These are phyloP conservation scores for Podila verticillata DNA, from an alignment of 192 early-diverging fungal species.

Conservation along the genomic window DNA sequence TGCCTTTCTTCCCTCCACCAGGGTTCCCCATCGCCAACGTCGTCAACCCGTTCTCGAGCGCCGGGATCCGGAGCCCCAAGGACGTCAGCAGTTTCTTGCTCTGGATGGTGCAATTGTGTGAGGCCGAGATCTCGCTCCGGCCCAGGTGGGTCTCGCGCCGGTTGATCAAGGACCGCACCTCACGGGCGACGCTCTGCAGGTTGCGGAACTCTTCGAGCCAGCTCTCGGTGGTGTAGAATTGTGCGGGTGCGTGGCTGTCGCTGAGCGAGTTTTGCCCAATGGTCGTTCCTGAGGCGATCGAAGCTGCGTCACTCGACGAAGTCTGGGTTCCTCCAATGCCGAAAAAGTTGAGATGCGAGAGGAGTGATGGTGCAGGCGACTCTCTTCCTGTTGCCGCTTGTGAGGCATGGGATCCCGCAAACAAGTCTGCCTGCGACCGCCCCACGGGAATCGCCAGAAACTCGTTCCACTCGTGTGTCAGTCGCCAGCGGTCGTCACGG, in stretches of 20 bases:
- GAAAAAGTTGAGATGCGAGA: constrained; percentile 48
- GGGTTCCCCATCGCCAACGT: constrained; percentile 57
- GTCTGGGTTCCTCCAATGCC: constrained; percentile 52
- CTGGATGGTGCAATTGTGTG: constrained; percentile 82
- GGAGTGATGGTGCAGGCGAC: constrained; percentile 14
- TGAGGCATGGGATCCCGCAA: constrained; percentile 12
- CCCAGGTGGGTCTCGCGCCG: constrained; percentile 77
- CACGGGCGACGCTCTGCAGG: constrained; percentile 68
- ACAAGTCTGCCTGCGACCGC: constrained; percentile 42
- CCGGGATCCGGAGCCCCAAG: constrained; percentile 56
- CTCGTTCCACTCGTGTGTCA: constrained; percentile 73
- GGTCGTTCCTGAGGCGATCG: not conserved
- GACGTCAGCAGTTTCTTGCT: constrained; percentile 74
- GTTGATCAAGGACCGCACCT: constrained; percentile 78
- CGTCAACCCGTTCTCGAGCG: constrained; percentile 64
- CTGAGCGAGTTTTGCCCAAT: not conserved
- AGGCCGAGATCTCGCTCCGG: constrained; percentile 77
- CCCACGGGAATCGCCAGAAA: constrained; percentile 78
- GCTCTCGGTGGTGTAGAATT: constrained; percentile 71
- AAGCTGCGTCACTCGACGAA: constrained; percentile 6
- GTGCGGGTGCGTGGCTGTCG: constrained; percentile 10
- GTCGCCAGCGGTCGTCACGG: constrained; percentile 82
- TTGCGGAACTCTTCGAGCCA: constrained; percentile 84
- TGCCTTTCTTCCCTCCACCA: constrained; percentile 47
- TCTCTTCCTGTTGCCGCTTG: constrained; percentile 13